Conservation (phyloP, 768 basidiomycete genomes). For the Trametes villosa region DNA sequence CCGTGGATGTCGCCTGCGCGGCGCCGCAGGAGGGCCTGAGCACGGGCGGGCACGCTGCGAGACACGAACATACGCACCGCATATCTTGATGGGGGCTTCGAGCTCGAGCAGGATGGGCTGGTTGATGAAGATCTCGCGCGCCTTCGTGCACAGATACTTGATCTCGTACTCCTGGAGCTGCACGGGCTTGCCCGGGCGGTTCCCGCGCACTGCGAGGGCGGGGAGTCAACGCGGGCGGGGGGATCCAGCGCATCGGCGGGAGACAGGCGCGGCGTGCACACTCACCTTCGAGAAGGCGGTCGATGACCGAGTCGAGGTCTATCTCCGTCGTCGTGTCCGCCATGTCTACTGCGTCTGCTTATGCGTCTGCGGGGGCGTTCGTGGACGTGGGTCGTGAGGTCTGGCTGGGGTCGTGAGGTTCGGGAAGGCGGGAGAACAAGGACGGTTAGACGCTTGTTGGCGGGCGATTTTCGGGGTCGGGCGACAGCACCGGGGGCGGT, state of each 20-base stretch:
- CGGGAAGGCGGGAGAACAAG: conserved; percentile 24
- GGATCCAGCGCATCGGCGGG: conserved; percentile 22
- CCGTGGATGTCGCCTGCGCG: conserved; percentile 95
- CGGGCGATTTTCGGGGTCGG: conserved; percentile 20
- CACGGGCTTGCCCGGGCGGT: conserved; percentile 97
- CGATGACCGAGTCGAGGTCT: conserved; percentile 99
- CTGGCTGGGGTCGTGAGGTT: conserved; percentile 25
- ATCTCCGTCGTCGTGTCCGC: conserved; percentile 88
- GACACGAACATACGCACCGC: conserved; percentile 62
- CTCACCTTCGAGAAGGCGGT: conserved; percentile 96
- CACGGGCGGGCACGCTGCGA: conserved; percentile 10
- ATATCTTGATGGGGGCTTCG: conserved; percentile 99
- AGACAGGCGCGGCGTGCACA: conserved; percentile 23
- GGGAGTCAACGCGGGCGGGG: conserved; percentile 20
- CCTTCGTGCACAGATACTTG: conserved; percentile 98
- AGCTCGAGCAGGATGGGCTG: conserved; percentile 97
- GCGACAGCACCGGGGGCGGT: conserved; percentile 6
- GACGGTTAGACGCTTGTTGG: conserved; percentile 24
- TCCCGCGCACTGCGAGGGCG: conserved; percentile 82
- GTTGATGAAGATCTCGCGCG: conserved; percentile 98
- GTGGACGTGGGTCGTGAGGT: conserved; percentile 28
- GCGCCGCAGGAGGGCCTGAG: conserved; percentile 1
- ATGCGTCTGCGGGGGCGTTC: conserved; percentile 11
- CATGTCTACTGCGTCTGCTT: conserved; percentile 47
- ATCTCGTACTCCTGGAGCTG: conserved; percentile 99